Evolutionary conservation across 305 asterid genomes (phyloP).

Genomic region (Fraxinus baroniana): DNA sequence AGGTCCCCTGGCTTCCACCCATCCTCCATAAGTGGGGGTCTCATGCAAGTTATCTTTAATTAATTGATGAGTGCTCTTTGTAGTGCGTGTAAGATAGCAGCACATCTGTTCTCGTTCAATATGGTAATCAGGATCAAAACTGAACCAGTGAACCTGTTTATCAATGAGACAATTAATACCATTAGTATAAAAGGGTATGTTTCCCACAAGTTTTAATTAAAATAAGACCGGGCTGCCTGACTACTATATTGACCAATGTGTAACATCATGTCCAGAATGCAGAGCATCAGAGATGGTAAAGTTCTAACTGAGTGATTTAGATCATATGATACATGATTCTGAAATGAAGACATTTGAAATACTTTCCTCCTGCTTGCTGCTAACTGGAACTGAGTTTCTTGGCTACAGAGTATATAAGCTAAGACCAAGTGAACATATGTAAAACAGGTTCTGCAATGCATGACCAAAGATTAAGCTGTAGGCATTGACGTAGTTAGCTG

Average conservation of each 20-base stretch:
- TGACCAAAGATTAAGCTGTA: neutral
- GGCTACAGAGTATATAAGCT: neutral
- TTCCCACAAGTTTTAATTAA: constrained; percentile 12
- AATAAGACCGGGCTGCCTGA: constrained; percentile 22
- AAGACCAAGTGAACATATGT: constrained; percentile 24
- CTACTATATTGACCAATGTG: constrained; percentile 12
- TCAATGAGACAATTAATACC: constrained; percentile 22
- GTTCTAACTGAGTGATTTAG: neutral
- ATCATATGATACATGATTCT: neutral
- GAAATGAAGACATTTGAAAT: neutral
- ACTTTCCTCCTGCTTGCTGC: neutral
- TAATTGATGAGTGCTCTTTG: constrained; percentile 81
- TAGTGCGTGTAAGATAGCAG: constrained; percentile 95
- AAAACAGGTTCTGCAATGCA: neutral
- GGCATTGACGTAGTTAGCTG: neutral
- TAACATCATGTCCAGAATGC: constrained; percentile 1
- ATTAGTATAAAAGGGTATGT: neutral
- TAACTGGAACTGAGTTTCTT: neutral
- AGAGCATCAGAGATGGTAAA: constrained; percentile 5
- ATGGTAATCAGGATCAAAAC: constrained; percentile 91
- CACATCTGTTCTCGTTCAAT: constrained; percentile 90
- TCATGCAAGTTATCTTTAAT: constrained; percentile 91
- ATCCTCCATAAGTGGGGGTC: constrained; percentile 99
- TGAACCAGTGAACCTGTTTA: constrained; percentile 91
- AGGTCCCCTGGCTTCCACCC: constrained; percentile 99